These are phyloP conservation scores for Lagerstroemia speciosa DNA, from an alignment of 345 rosid species.

Conservation along the genomic window DNA sequence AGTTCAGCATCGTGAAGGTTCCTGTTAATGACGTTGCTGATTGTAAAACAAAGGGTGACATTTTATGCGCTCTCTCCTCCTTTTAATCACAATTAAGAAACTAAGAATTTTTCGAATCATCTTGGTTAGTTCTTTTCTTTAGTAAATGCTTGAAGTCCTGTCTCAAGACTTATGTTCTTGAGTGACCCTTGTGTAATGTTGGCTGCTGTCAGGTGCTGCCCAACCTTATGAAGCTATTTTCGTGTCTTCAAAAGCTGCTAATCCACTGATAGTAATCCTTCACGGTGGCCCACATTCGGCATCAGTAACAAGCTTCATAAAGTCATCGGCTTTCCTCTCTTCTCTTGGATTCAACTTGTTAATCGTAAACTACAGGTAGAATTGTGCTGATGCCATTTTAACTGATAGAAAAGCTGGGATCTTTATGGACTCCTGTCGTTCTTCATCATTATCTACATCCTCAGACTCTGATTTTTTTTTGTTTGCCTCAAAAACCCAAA, in stretches of 20 bases:
- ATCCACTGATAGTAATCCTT: slow-evolving; percentile 67
- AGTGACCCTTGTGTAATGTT: slow-evolving; percentile 1
- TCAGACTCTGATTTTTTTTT: not conserved
- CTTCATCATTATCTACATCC: not conserved
- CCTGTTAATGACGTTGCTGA: slow-evolving; percentile 53
- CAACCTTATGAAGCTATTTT: slow-evolving; percentile 75
- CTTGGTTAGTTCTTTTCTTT: not conserved
- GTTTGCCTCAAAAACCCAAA: not conserved
- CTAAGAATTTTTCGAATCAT: not conserved
- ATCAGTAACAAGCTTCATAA: slow-evolving; percentile 55
- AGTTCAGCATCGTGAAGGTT: slow-evolving; percentile 50
- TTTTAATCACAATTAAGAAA: not conserved
- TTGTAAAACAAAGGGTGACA: slow-evolving; percentile 46
- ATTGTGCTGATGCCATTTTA: not conserved
- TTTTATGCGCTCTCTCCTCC: slow-evolving; percentile 1
- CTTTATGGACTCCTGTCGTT: not conserved
- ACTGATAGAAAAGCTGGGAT: not conserved
- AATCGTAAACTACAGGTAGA: slow-evolving; percentile 83
- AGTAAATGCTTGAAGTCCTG: not conserved
- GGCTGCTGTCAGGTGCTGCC: slow-evolving; percentile 46
- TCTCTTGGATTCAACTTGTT: slow-evolving; percentile 70
- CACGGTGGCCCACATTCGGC: slow-evolving; percentile 92
- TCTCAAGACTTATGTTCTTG: not conserved
- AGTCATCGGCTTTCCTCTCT: slow-evolving; percentile 62
- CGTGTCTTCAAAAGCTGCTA: slow-evolving; percentile 47